Conservation (phyloP, 2,329 filamentous ascomycete species). For the Pseudocercospora eumusae region DNA sequence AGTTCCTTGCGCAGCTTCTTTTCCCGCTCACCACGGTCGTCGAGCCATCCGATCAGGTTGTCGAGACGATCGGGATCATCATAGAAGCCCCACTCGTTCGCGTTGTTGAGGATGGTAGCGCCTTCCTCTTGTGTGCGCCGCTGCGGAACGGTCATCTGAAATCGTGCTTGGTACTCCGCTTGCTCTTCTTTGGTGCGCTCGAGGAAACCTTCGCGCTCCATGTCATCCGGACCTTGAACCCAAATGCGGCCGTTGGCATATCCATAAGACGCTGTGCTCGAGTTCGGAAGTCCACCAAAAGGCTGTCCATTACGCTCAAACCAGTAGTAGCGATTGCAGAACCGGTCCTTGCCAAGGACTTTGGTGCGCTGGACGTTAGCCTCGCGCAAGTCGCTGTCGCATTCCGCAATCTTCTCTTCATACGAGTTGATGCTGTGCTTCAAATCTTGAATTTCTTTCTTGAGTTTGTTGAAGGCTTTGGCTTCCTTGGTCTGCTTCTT, state of each 20-base stretch:
- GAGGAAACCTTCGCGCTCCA: constrained; percentile 83
- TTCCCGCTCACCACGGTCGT: constrained; percentile 83
- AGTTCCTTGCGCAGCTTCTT: constrained; percentile 86
- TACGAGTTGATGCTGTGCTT: constrained; percentile 76
- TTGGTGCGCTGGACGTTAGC: constrained; percentile 89
- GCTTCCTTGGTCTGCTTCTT: constrained; percentile 69
- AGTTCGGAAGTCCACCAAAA: constrained; percentile 80
- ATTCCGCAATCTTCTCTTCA: constrained; percentile 79
- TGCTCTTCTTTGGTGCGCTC: constrained; percentile 71
- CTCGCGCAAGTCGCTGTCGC: constrained; percentile 91
- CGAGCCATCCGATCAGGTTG: constrained; percentile 81
- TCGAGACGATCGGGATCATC: constrained; percentile 78
- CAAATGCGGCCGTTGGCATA: constrained; percentile 96
- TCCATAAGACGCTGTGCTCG: constrained; percentile 80
- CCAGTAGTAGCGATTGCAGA: constrained; percentile 99
- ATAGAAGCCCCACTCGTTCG: constrained; percentile 87
- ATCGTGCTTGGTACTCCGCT: constrained; percentile 72
- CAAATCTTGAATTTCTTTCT: constrained; percentile 87
- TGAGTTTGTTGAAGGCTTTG: constrained; percentile 82
- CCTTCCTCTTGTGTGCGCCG: constrained; percentile 87
- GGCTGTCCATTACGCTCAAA: constrained; percentile 99
- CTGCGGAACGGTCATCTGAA: constrained; percentile 80
- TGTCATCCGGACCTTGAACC: constrained; percentile 91
- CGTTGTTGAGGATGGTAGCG: constrained; percentile 71
- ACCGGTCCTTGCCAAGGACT: constrained; percentile 88